A percentile compares a stretch with the other conserved stretches of the same genome.
These are phyloP conservation scores for Stenocarpella maydis DNA, from an alignment of 2,329 filamentous ascomycete species.

Conservation along the genomic window DNA sequence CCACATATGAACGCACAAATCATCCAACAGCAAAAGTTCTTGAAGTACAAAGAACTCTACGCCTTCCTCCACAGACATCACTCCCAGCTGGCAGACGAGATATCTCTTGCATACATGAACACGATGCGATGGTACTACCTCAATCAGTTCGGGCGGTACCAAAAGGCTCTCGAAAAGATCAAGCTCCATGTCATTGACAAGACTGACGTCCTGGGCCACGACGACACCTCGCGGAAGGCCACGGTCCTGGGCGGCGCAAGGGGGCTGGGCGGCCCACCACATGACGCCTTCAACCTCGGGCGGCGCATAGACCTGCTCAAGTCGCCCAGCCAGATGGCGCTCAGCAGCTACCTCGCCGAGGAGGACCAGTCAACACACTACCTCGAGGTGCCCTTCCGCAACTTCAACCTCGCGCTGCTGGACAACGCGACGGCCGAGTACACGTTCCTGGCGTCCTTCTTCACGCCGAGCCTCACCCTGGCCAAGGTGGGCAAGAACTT, in stretches of 20 bases:
- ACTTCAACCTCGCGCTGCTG: conserved; percentile 92
- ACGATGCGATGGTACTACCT: conserved; percentile 99
- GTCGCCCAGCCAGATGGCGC: conserved; percentile 74
- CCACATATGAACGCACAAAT: conserved; percentile 98
- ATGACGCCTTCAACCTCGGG: conserved; percentile 90
- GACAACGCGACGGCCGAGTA: conserved; percentile 97
- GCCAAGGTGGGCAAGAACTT: conserved; percentile 84
- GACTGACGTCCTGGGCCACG: conserved; percentile 82
- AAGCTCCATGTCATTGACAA: conserved; percentile 85
- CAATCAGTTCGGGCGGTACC: conserved; percentile 90
- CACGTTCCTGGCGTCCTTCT: conserved; percentile 90
- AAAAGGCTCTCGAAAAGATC: conserved; percentile 82
- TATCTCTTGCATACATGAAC: conserved; percentile 92
- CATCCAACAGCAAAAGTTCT: conserved; percentile 91
- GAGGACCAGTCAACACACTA: conserved; percentile 88
- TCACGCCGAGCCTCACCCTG: conserved; percentile 78
- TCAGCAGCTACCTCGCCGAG: conserved; percentile 90
- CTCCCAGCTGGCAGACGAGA: conserved; percentile 84
- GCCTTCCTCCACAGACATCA: conserved; percentile 86
- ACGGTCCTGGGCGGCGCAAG: conserved; percentile 61
- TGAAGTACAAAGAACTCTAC: conserved; percentile 88
- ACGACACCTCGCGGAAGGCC: conserved; percentile 73
- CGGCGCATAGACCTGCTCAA: conserved; percentile 84
- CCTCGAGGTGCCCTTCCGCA: conserved; percentile 88
- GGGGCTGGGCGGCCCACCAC: conserved; percentile 62